Evolutionary conservation across 352 stramenopile genomes (phyloP), one percentile per base, ranked within the genome.

Genomic region (Globisporangium recalcitrans): DNA sequence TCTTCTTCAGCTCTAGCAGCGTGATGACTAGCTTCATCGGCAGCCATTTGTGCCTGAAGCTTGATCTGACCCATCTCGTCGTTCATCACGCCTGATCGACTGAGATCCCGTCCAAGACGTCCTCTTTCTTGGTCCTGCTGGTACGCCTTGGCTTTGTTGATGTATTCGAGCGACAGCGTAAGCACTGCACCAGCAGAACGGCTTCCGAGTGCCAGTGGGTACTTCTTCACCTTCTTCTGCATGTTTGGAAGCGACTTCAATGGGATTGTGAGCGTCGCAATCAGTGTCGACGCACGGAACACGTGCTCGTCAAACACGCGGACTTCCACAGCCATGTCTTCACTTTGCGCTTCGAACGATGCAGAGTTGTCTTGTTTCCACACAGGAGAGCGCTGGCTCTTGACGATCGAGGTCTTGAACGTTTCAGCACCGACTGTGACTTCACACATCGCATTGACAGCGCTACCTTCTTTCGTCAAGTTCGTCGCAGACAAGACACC

Each of bases 31-130:
- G 85, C 85, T 75, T 91, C 80, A 72, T 94, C 83, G 42, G 83
- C 85, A 27, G 81, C 85, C 71, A 88, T 82, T 61, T 92, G 83
- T 58, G 85, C 84, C 49, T 92, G 83, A 3, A 76, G 72, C 71
- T 94, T 86, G 53, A 94, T 87, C 58, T 93, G 88, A 21, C 80
- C 71, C 81, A 94, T 91, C 65, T 90, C 78, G 67, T 94, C 84
- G 52, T 88, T 90, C 80, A 91, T 83, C 46, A 91, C 75, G 22
- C 68, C 71, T 0, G 76, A 79, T 16, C 79, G 73, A 34, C 72
- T 78, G 26, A 89, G 60, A 56, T 90, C 82, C 44, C 87, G 79
- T 40, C 67, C 74, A 52, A 88, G 69, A 53, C 79, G 75, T 4
- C 75, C 64, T 53, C 79, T 74, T 54, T 88, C 74, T 53, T 92